Evolutionary conservation across 2,329 filamentous ascomycete genomes (phyloP), one percentile per base, ranked within the genome.

Genomic region (Aurifilum marmelostoma): DNA sequence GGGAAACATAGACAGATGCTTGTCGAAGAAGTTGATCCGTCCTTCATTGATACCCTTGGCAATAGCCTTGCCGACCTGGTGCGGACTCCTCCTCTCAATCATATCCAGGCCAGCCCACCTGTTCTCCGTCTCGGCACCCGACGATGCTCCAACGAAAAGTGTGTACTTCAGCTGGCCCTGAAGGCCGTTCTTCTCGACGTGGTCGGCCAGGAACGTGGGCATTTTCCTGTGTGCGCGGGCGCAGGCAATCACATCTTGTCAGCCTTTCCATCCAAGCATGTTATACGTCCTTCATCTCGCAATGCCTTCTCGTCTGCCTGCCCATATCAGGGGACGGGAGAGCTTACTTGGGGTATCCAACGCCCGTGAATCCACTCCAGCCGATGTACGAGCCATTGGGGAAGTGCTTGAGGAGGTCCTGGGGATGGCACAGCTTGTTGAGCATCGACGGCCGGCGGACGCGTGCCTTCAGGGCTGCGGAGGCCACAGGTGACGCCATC

Each of bases 1-100:
- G 4, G 93, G 93, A 79, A 97, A 97, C 93, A 97, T 97, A 80
- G 91, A 94, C 77, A 97, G 79, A 82, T 97, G 93, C 83, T 97
- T 97, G 79, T 97, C 93, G 78, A 97, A 97, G 81, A 97, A 97
- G 72, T 95, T 89, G 81, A 97, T 97, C 73, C 91, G 86, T 58
- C 93, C 93, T 74, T 91, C 89, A 79, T 97, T 97, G 82, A 97
- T 97, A 12, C 93, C 93, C 83, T 93, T 95, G 71, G 93, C 88
- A 73, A 97, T 97, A 69, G 92, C 87, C 83, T 97, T 97, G 77
- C 93, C 93, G 71, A 97, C 93, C 78, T 97, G 93, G 81, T 97
- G 93, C 67, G 93, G 93, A 74, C 88, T 88, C 68, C 93, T 88
- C 68, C 93, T 86, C 82, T 95, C 91, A 75, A 97, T 97, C 93